These are phyloP conservation scores for Pseudocercospora crystallina DNA, from an alignment of 2,329 filamentous ascomycete genomes.

Conservation along the genomic window DNA sequence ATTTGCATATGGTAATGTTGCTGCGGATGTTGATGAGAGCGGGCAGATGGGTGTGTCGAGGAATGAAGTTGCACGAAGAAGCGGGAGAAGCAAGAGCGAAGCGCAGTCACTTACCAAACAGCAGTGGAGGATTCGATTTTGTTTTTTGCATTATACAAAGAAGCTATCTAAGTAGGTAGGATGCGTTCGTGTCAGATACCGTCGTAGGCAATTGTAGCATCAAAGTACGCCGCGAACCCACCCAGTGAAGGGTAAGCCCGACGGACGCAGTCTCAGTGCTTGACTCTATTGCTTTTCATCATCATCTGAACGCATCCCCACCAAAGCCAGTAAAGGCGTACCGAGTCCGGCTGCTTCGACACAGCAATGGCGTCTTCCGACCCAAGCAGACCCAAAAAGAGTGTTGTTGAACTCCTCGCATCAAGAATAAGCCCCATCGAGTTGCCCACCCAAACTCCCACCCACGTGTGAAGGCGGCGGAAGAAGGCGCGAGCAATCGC, in stretches of 20 bases:
- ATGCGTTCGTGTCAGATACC: slow-evolving; percentile 31
- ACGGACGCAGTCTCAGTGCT: slow-evolving; percentile 70
- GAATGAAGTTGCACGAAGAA: too few species aligned
- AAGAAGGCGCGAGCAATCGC: slow-evolving; percentile 71
- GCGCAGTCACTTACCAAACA: too few species aligned
- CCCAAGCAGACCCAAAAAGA: slow-evolving; percentile 46
- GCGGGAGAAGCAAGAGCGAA: too few species aligned
- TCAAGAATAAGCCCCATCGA: slow-evolving; percentile 99
- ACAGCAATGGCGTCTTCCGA: slow-evolving; percentile 52
- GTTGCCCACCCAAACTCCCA: slow-evolving; percentile 64
- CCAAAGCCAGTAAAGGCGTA: slow-evolving; percentile 22
- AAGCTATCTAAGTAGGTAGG: too few species aligned
- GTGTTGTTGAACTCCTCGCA: slow-evolving; percentile 78
- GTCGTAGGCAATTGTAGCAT: slow-evolving; percentile 36
- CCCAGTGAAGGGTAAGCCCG: slow-evolving; percentile 50
- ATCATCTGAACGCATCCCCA: slow-evolving; percentile 68
- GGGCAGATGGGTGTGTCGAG: too few species aligned
- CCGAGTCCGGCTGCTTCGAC: slow-evolving; percentile 67
- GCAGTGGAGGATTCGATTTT: too few species aligned
- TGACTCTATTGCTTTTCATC: slow-evolving; percentile 94
- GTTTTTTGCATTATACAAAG: too few species aligned
- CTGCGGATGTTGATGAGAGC: too few species aligned
- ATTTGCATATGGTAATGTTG: too few species aligned
- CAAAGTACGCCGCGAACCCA: slow-evolving; percentile 33
- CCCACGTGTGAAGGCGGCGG: slow-evolving; percentile 25